Percentiles rank a stretch among this genome's conserved stretches.
phyloP scores from a whole-genome alignment of 768 basidiomycete species.

The Udeniomyces megalosporus region DNA sequence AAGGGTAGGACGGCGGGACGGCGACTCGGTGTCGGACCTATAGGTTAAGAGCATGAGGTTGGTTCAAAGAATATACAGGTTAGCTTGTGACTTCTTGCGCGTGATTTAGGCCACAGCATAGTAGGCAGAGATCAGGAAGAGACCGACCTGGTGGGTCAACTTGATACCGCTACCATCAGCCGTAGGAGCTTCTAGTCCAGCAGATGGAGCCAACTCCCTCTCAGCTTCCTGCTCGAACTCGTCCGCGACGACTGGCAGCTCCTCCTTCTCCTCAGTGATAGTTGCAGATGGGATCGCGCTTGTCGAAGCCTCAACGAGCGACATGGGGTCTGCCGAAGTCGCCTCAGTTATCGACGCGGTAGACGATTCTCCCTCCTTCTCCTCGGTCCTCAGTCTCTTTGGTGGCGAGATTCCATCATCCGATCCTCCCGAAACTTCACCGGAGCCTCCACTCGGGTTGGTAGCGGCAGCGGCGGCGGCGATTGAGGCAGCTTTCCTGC shows the following conservation, averaged over 20 bases:
- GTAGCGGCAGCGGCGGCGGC: neutral
- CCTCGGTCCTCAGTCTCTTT: conserved; percentile 14
- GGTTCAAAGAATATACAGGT: too few species aligned
- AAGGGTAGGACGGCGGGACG: conserved; percentile 78
- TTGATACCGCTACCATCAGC: conserved; percentile 36
- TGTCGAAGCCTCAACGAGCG: neutral
- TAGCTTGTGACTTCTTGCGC: too few species aligned
- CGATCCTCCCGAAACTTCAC: neutral
- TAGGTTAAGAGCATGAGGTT: neutral
- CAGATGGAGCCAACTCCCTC: conserved; percentile 64
- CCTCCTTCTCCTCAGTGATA: neutral
- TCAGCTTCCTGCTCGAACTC: conserved; percentile 90
- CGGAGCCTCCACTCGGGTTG: neutral
- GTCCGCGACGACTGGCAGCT: conserved; percentile 62
- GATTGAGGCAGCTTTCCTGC: neutral
- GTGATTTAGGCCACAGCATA: too few species aligned
- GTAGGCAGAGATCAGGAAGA: neutral
- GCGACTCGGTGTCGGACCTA: conserved; percentile 94
- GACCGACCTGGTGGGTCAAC: conserved; percentile 58
- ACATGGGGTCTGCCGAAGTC: conserved; percentile 7
- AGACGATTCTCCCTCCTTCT: neutral
- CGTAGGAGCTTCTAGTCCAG: conserved; percentile 39
- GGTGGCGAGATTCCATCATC: conserved; percentile 10
- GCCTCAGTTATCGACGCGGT: too few species aligned
- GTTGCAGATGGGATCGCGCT: neutral